phyloP scores from a whole-genome alignment of 768 basidiomycete species.

The Mycena pura region DNA sequence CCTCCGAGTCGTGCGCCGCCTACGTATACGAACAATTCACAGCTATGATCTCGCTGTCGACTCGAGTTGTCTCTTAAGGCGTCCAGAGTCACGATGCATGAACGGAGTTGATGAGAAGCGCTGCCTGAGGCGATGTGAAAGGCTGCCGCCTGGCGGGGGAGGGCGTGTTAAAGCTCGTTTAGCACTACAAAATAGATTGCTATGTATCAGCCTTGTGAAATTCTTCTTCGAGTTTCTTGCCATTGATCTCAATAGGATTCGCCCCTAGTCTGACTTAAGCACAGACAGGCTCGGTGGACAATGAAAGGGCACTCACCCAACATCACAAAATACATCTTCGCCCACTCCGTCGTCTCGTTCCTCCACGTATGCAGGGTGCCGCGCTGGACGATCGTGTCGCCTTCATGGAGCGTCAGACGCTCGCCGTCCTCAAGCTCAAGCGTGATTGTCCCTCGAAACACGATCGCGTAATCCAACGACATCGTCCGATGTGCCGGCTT shows the following conservation, averaged over 20 bases:
- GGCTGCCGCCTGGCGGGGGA: no score
- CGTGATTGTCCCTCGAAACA: slow-evolving; percentile 27
- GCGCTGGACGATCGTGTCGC: slow-evolving; percentile 32
- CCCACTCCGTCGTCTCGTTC: slow-evolving; percentile 33
- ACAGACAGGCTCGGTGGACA: neutral
- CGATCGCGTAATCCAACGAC: slow-evolving; percentile 33
- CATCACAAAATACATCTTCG: slow-evolving; percentile 30
- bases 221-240: slow-evolving; percentile 4
- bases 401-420: slow-evolving; percentile 27
- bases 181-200: no score
- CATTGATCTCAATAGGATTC: slow-evolving; percentile 6
- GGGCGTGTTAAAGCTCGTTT: no score
- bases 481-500: slow-evolving; percentile 30
- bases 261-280: neutral
- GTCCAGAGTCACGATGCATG: no score
- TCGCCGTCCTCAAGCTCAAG: slow-evolving; percentile 32
- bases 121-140: no score
- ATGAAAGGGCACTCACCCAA: slow-evolving; percentile 23
- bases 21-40: no score
- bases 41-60: no score
- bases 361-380: slow-evolving; percentile 33
- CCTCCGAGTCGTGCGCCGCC: no score
- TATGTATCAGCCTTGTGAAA: no score
- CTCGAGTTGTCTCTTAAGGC: no score
- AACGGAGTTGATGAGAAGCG: no score